Base-by-base conservation (phyloP, 805 yeast genomes). In the Yarrowia sp. region DNA sequence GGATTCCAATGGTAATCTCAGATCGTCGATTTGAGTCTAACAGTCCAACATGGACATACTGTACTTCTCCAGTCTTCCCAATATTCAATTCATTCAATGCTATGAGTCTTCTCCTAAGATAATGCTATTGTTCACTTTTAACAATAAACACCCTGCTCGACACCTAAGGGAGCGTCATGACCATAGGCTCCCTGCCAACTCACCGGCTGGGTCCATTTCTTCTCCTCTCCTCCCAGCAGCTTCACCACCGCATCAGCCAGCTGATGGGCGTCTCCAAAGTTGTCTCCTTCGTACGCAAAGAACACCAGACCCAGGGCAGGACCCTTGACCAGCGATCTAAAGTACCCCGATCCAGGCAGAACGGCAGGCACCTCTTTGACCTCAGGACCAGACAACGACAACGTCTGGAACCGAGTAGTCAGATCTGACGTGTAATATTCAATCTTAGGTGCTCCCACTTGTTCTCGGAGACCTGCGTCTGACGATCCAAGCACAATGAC, bases 151-250 rank as follows among this genome's bases (percentile, higher is more conserved):
- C 97, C 97, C 55, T 87, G 88, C 74, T 92, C 97, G 71, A 89
- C 76, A 0, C 95, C 89, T 36, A 81, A 71, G 0, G 94, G 91
- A 2, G 87, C 79, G 3, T 87, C 86, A 72, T 83, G 86, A 1
- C 98, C 98, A 74, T 93, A 93, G 0, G 90, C 89, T 2, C 97
- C 92, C 8, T 77, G 76, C 98, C 98, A 93, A 45, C 97, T 90
- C 15, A 82, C 79, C 0, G 98, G 98, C 9, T 80, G 80, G 10
- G 76, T 72, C 84, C 87, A 85, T 53, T 45, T 16, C 72, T 71
- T 52, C 59, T n/a, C 72, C 63, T 52, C 52, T 8, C 67, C 48
- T 7, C 72, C 75, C 36, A 80, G 72, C 19, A 79, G 70, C 5
- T 77, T 72, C 7, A 76, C 72, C 2, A 82, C 75, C 41, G 77